Base-by-base conservation (phyloP, 257 asterid genomes). In the Plantago major region DNA sequence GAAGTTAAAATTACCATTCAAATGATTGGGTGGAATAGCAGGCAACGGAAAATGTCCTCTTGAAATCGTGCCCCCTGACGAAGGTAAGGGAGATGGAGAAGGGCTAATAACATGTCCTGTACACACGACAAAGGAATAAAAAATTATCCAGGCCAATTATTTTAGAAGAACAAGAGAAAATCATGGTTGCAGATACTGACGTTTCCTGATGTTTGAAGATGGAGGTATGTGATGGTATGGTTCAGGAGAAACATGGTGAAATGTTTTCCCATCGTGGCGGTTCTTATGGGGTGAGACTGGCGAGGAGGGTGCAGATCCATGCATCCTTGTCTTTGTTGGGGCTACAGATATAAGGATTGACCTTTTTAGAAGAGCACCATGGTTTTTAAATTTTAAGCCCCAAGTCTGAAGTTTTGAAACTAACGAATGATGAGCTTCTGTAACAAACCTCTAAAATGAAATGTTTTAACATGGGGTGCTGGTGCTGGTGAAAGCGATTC, bases 71-170 rank as follows among this genome's bases (percentile, higher is more conserved):
- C 68, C 65, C 57, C 56, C 28, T 5, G 81, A 67, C 19, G 76
- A 71, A 54, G 81, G 80, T 26, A 70, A 16, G 7, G 82, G 74
- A 69, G 82, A 67, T 9, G 52, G 68, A 63, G 73, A 77, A 10
- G 86, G 89, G 30, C 73, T 49, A 33, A 68, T 68, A 46, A 74
- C 69, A 56, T 72, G 79, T 60, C 85, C 88, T 82, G 71, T 72
- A 65, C 48, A 42, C 10, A 56, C 58, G 17, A 13, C 46, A 10
- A 19, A 72, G 26, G 60, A 18, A 45, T 11, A 43, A 46, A 30
- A 17, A 44, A 60, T 14, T 16, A 8, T 42, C 11, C 19, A 11
- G 42, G 46, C 26, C 38, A 47, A 68, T 55, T 58, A 49, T 42
- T 37, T 59, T 18, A 18, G 59, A 22, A 48, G 45, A 66, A 55